Evolutionary conservation across 208 protist genomes (phyloP), one percentile per base, ranked within the genome.

Genomic region (Acanthamoeba lenticulata): DNA sequence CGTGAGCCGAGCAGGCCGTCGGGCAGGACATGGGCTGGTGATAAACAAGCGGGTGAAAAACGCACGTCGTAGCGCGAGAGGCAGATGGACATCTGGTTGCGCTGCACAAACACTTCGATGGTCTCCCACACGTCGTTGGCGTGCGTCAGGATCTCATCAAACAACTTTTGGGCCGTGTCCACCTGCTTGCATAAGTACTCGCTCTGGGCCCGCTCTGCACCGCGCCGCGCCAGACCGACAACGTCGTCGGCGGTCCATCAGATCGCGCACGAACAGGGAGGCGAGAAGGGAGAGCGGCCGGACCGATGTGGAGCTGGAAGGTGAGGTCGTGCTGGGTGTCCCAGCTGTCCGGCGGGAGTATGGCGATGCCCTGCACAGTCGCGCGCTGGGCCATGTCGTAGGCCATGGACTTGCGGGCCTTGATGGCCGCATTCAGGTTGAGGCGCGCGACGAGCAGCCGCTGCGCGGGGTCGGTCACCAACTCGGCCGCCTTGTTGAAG

Each of bases 261-360:
- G 49, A 55, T 55, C 24, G 0, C 49, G n/a, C n/a, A n/a, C n/a
- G n/a, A 55, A 55, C 24, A 11, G 24, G 24, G 6, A 11, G 6
- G 45, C 5, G 4, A 55, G 49, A 19, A 11, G 6, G 24, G 49
- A 55, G 49, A 55, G 17, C 49, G 6, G 49, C 17, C 49, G 49
- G 67, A 91, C 85, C 85, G 9, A 91, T 34, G 85, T 72, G 6
- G 21, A 91, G 60, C n/a, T 72, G 85, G n/a, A 91, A 91, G 6
- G 85, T n/a, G 7, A 91, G 85, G 4, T 65, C 2, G 52, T 91
- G 85, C 11, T 91, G 85, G 32, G 85, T 32, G 19, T 91, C 60
- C 85, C 85, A 91, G 40, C 38, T 21, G n/a, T 91, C 85, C 17
- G 34, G 52, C 6, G 85, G 60, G 40, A 91, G 85, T 34, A 91